Percentiles rank a stretch among this genome's conserved stretches.
Conservation (phyloP, 371 early-diverging fungal genomes). For the Lichtheimia ramosa region DNA sequence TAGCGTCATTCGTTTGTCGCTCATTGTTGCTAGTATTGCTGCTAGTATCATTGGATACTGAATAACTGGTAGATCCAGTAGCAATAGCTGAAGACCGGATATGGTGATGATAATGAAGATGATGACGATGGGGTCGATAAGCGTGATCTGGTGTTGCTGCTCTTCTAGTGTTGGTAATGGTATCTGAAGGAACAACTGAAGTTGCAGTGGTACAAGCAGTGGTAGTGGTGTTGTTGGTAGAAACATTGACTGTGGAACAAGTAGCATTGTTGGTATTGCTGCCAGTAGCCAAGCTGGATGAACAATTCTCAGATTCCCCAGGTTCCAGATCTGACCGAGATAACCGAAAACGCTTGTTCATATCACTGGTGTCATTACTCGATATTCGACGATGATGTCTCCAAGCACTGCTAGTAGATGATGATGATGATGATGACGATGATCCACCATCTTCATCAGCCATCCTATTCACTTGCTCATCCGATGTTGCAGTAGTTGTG, state of each 20-base stretch:
- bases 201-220: slow-evolving; percentile 5
- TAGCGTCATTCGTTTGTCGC: slow-evolving; percentile 1
- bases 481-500: neutral
- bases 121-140: slow-evolving; percentile 12
- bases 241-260: slow-evolving; percentile 9
- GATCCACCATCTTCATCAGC: no score
- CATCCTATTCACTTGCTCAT: neutral
- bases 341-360: slow-evolving; percentile 35
- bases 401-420: slow-evolving; percentile 1
- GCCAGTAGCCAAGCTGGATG: slow-evolving; percentile 16
- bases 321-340: slow-evolving; percentile 32
- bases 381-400: slow-evolving; percentile 49
- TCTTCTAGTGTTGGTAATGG: slow-evolving; percentile 18
- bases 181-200: slow-evolving; percentile 1
- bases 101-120: slow-evolving; percentile 12
- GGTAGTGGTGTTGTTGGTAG: slow-evolving; percentile 21
- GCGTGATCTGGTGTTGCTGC: slow-evolving; percentile 38
- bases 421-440: slow-evolving; percentile 15
- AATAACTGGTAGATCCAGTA: neutral
- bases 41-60: slow-evolving; percentile 3
- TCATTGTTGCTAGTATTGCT: slow-evolving; percentile 5
- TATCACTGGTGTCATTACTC: slow-evolving; percentile 49
- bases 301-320: slow-evolving; percentile 13
- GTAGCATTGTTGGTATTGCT: slow-evolving; percentile 10
- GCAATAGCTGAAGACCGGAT: slow-evolving; percentile 6